phyloP scores from a whole-genome alignment of 768 basidiomycete species.

The Pulveroboletus sp. region DNA sequence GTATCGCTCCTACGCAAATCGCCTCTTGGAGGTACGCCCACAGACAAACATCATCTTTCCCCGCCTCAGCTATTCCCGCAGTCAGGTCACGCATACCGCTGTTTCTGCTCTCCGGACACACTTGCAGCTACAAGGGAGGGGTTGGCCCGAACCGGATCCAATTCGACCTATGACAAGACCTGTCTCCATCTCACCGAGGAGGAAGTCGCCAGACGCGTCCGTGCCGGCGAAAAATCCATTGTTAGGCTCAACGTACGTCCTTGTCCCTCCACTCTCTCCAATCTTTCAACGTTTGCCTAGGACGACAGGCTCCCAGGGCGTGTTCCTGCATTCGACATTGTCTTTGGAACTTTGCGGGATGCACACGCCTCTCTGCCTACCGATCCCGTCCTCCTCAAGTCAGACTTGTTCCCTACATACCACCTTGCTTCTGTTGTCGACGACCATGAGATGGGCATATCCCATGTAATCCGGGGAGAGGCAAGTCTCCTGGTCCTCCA shows the following conservation, averaged over 20 bases:
- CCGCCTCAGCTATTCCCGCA: conserved; percentile 27
- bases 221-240: conserved; percentile 72
- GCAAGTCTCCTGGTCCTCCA: conserved; percentile 35
- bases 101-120: conserved; percentile 82
- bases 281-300: conserved; percentile 33
- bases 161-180: conserved; percentile 80
- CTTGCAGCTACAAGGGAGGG: conserved; percentile 65
- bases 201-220: conserved; percentile 70
- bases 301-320: conserved; percentile 54
- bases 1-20: conserved; percentile 69
- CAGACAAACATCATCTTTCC: neutral
- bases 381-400: conserved; percentile 89
- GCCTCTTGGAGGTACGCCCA: conserved; percentile 65
- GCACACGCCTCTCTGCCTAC: conserved; percentile 76
- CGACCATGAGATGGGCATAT: conserved; percentile 93
- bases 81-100: conserved; percentile 89
- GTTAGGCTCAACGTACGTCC: conserved; percentile 83
- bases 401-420: conserved; percentile 92
- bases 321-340: conserved; percentile 55
- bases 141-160: conserved; percentile 69
- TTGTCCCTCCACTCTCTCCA: neutral
- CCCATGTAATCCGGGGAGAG: conserved; percentile 94
- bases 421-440: conserved; percentile 95
- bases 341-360: conserved; percentile 73
- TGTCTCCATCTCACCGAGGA: conserved; percentile 86